Conservation (phyloP, 2,329 filamentous ascomycete genomes). For the Chaetomium globosum region DNA sequence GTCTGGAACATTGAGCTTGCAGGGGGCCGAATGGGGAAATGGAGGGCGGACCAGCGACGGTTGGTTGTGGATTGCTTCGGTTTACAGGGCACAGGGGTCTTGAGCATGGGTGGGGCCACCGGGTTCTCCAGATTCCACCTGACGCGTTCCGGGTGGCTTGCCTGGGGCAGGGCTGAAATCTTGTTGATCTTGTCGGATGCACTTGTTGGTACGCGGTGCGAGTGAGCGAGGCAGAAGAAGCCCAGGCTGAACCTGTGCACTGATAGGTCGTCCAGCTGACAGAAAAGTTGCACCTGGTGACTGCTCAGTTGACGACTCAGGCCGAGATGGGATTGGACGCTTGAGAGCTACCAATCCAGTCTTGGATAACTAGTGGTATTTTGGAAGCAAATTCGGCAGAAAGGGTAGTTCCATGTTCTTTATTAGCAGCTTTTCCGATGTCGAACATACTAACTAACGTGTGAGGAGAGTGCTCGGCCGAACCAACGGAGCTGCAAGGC, state of each 20-base stretch:
- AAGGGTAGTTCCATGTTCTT: too few species aligned
- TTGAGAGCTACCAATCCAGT: background rate
- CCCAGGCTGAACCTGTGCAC: too few species aligned
- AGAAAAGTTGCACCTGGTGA: background rate
- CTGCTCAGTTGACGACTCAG: background rate
- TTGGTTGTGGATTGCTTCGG: background rate
- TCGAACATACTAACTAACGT: too few species aligned
- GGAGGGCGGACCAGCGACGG: background rate
- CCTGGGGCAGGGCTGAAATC: background rate
- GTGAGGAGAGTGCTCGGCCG: too few species aligned
- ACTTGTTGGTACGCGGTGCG: background rate
- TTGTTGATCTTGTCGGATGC: background rate
- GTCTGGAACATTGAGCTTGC: slow-evolving; percentile 19
- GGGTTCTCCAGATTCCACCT: background rate
- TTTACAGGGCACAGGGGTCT: background rate
- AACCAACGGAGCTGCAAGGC: too few species aligned
- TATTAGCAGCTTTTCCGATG: too few species aligned
- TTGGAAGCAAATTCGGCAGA: background rate
- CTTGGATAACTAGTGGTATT: background rate
- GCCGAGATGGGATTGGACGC: background rate
- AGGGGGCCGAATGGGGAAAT: slow-evolving; percentile 4
- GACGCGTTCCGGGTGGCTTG: background rate
- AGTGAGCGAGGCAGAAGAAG: background rate
- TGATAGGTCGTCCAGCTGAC: background rate
- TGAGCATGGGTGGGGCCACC: background rate